Percentiles rank a stretch among this genome's conserved stretches.
Conservation (phyloP, 1,284 basidiomycete species). For the Ustilago loliicola region DNA sequence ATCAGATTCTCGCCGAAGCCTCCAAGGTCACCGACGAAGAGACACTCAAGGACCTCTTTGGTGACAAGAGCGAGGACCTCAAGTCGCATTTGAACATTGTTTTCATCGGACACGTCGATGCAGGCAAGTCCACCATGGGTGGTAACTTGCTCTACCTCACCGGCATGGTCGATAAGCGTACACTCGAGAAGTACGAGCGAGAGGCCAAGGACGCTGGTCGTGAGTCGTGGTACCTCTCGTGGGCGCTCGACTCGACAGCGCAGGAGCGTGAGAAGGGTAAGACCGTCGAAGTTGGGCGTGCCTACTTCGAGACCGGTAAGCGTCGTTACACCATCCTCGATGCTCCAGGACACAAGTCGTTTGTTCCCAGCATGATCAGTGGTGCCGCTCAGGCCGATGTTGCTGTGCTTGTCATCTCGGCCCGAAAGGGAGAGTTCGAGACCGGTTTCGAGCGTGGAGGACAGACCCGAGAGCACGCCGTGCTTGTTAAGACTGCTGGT, state of each 20-base stretch:
- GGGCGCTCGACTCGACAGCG: slow-evolving; percentile 69
- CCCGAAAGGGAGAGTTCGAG: slow-evolving; percentile 69
- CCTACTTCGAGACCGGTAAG: slow-evolving; percentile 70
- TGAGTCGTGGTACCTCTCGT: slow-evolving; percentile 70
- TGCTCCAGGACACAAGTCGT: slow-evolving; percentile 70
- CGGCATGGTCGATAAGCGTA: slow-evolving; percentile 71
- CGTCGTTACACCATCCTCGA: slow-evolving; percentile 69
- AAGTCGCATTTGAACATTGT: slow-evolving; percentile 70
- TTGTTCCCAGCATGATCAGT: slow-evolving; percentile 70
- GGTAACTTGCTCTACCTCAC: slow-evolving; percentile 68
- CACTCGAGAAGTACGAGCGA: slow-evolving; percentile 69
- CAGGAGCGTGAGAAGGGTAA: slow-evolving; percentile 70
- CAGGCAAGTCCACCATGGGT: slow-evolving; percentile 70
- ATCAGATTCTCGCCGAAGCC: slow-evolving; percentile 67
- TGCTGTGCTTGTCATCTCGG: slow-evolving; percentile 69
- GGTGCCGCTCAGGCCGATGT: slow-evolving; percentile 70
- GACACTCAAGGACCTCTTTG: slow-evolving; percentile 69
- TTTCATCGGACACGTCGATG: slow-evolving; percentile 70
- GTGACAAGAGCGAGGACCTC: slow-evolving; percentile 64
- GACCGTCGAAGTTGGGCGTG: slow-evolving; percentile 70
- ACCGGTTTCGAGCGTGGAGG: slow-evolving; percentile 69
- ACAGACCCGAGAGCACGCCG: slow-evolving; percentile 70
- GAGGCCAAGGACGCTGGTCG: slow-evolving; percentile 69
- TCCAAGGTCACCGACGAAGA: slow-evolving; percentile 68
- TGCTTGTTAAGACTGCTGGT: slow-evolving; percentile 70